Percentiles rank a stretch among this genome's conserved stretches.
Evolutionary conservation across 352 stramenopile genomes (phyloP).

Genomic region (Pythium rishiriense): DNA sequence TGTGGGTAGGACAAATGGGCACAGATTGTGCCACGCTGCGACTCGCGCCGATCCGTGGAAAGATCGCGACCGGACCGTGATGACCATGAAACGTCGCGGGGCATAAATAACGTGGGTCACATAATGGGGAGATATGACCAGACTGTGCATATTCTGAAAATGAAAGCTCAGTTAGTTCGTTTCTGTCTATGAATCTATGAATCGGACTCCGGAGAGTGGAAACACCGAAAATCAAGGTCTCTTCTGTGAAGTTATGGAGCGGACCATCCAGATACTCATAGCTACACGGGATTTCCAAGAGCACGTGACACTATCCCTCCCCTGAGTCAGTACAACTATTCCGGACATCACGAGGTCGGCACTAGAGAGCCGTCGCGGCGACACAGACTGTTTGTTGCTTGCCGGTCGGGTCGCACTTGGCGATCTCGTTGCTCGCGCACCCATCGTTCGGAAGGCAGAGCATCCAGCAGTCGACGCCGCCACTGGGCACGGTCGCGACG

Average conservation of each 20-base stretch:
- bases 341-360: no score
- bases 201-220: no score
- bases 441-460: conserved; percentile 22
- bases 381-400: conserved; percentile 14
- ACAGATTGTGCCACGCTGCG: background rate
- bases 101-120: conserved; percentile 4
- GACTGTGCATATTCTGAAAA: no score
- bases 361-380: background rate
- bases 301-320: no score
- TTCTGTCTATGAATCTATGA: no score
- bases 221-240: no score
- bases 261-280: no score
- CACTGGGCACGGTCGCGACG: conserved; percentile 18
- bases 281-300: no score
- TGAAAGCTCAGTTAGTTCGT: no score
- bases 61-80: conserved; percentile 16
- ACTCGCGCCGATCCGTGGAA: conserved; percentile 12
- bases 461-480: conserved; percentile 34
- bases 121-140: no score
- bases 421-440: conserved; percentile 11
- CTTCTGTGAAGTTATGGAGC: no score
- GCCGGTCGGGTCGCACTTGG: conserved; percentile 21
- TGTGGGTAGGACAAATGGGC: background rate
- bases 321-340: no score
- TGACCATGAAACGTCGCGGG: conserved; percentile 18